These are phyloP conservation scores for Vararia minispora DNA, from an alignment of 768 basidiomycete genomes.

Conservation along the genomic window DNA sequence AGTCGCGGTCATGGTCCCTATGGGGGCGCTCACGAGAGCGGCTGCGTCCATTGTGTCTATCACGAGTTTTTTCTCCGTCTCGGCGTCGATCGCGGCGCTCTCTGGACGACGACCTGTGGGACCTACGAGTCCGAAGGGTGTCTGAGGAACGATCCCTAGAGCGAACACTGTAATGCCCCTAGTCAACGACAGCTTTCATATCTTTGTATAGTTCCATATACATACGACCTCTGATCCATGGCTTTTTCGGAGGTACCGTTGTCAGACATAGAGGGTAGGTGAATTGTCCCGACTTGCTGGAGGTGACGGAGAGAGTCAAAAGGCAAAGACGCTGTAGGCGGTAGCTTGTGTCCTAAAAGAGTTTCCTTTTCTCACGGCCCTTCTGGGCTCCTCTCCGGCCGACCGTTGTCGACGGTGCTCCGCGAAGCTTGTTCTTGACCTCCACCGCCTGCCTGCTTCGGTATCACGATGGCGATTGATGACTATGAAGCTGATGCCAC, in stretches of 20 bases:
- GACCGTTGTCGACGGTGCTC: too few relatives aligned
- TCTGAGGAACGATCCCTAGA: constrained; percentile 71
- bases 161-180: too few relatives aligned
- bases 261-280: constrained; percentile 13
- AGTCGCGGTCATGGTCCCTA: constrained; percentile 35
- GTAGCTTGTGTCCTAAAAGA: too few relatives aligned
- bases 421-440: too few relatives aligned
- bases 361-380: too few relatives aligned
- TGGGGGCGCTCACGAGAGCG: constrained; percentile 27
- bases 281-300: too few relatives aligned
- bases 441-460: too few relatives aligned
- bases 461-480: constrained; percentile 53
- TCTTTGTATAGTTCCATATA: background rate
- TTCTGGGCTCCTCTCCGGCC: too few relatives aligned
- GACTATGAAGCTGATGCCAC: constrained; percentile 78
- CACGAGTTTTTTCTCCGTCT: constrained; percentile 47
- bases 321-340: too few relatives aligned
- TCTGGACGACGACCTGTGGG: constrained; percentile 61
- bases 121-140: constrained; percentile 60
- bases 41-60: constrained; percentile 31
- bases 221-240: constrained; percentile 15
- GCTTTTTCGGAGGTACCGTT: constrained; percentile 7
- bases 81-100: constrained; percentile 45
- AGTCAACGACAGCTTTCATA: constrained; percentile 1
- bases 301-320: too few relatives aligned